These are phyloP conservation scores for Monilinia vaccinii-corymbosi DNA, from an alignment of 2,329 filamentous ascomycete species.

Conservation along the genomic window DNA sequence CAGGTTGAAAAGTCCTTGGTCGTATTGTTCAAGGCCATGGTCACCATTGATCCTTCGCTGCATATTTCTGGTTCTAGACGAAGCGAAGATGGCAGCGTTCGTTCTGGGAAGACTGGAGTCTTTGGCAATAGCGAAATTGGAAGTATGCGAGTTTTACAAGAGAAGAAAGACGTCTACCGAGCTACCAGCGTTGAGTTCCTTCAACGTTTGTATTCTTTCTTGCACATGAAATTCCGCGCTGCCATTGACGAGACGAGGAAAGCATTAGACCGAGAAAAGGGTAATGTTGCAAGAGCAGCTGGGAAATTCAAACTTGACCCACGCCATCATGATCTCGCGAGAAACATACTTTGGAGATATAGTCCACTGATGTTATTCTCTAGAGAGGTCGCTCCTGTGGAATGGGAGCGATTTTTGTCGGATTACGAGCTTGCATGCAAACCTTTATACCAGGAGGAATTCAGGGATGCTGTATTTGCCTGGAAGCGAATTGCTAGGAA, in stretches of 20 bases:
- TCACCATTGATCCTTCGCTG: constrained; percentile 81
- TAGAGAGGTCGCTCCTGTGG: constrained; percentile 69
- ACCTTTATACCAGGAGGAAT: constrained; percentile 72
- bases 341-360: constrained; percentile 77
- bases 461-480: constrained; percentile 63
- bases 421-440: constrained; percentile 72
- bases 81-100: constrained; percentile 31
- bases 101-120: constrained; percentile 33
- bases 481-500: constrained; percentile 78
- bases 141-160: constrained; percentile 86
- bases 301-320: constrained; percentile 56
- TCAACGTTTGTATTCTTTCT: constrained; percentile 69
- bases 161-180: constrained; percentile 86
- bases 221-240: constrained; percentile 71
- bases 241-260: constrained; percentile 63
- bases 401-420: constrained; percentile 73
- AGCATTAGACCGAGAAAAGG: constrained; percentile 39
- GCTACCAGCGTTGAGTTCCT: constrained; percentile 70
- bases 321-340: constrained; percentile 59
- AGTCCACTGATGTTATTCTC: constrained; percentile 81
- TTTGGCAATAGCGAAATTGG: constrained; percentile 45
- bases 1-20: constrained; percentile 71
- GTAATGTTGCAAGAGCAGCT: constrained; percentile 41
- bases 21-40: constrained; percentile 82
- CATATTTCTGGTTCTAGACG: constrained; percentile 36